A percentile compares a stretch with the other conserved stretches of the same genome.
Conservation (phyloP, 331 rosid genomes). For the Rhamnella rubrinervis region DNA sequence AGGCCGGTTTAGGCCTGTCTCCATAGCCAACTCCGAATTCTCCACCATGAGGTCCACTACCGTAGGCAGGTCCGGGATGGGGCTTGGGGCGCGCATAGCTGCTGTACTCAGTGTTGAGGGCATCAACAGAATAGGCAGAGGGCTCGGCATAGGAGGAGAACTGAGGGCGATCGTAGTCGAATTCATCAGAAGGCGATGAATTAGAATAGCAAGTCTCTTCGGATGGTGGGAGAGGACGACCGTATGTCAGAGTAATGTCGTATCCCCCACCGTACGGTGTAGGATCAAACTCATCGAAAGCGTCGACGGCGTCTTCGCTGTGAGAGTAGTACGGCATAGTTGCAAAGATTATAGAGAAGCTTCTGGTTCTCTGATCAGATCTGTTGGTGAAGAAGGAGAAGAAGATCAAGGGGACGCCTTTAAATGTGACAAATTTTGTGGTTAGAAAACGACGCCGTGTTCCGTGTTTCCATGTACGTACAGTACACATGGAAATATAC, state of each 20-base stretch:
- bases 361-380: background rate
- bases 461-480: no score
- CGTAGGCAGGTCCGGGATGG: slow-evolving; percentile 41
- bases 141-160: slow-evolving; percentile 55
- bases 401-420: background rate
- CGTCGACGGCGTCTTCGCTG: slow-evolving; percentile 47
- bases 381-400: background rate
- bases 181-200: slow-evolving; percentile 32
- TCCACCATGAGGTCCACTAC: slow-evolving; percentile 17
- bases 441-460: background rate
- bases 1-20: slow-evolving; percentile 22
- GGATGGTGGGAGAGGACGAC: slow-evolving; percentile 67
- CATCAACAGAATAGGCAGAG: slow-evolving; percentile 72
- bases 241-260: slow-evolving; percentile 63
- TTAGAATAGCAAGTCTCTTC: slow-evolving; percentile 66
- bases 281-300: slow-evolving; percentile 82
- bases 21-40: slow-evolving; percentile 26
- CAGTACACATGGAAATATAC: no score
- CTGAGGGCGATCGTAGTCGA: slow-evolving; percentile 85
- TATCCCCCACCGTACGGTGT: slow-evolving; percentile 91
- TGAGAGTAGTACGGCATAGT: slow-evolving; percentile 52
- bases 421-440: no score
- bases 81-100: slow-evolving; percentile 72
- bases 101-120: slow-evolving; percentile 67
- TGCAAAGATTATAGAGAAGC: background rate